phyloP scores from a whole-genome alignment of 1,284 basidiomycete genomes.

The Gymnopus androsaceus region DNA sequence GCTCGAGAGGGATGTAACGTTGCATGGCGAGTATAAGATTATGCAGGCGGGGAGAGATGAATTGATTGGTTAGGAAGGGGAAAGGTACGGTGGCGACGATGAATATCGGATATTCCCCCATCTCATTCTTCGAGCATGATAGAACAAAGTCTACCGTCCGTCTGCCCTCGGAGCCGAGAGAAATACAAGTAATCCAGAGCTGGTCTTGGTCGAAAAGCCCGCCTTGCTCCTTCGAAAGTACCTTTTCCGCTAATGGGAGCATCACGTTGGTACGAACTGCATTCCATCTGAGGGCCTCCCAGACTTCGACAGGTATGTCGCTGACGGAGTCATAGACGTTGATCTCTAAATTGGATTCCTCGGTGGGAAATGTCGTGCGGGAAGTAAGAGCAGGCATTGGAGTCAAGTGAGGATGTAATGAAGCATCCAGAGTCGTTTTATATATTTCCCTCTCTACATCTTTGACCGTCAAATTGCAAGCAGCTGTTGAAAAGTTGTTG shows the following conservation, averaged over 20 bases:
- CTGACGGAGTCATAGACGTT: conserved; percentile 22
- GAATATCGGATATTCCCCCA: conserved; percentile 62
- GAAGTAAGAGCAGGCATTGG: not conserved
- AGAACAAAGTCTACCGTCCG: conserved; percentile 53
- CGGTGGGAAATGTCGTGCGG: not conserved
- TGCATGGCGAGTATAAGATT: conserved; percentile 36
- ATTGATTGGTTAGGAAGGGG: conserved; percentile 31
- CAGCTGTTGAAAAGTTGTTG: too few relatives aligned
- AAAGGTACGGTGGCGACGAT: conserved; percentile 44
- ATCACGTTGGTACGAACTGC: conserved; percentile 55
- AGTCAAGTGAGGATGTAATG: not conserved
- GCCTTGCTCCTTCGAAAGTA: conserved; percentile 23
- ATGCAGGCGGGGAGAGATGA: conserved; percentile 36
- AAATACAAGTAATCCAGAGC: conserved; percentile 52
- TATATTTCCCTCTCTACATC: too few relatives aligned
- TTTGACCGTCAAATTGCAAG: too few relatives aligned
- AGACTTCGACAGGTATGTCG: conserved; percentile 35
- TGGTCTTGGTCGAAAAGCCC: conserved; percentile 13
- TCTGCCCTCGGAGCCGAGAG: conserved; percentile 5
- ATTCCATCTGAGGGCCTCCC: conserved; percentile 39
- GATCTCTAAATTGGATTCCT: not conserved
- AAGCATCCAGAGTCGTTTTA: too few relatives aligned
- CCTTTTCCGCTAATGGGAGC: conserved; percentile 47
- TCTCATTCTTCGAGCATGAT: conserved; percentile 52
- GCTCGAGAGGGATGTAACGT: conserved; percentile 29